A percentile compares a stretch with the other conserved stretches of the same genome.
Conservation (phyloP, 2,329 filamentous ascomycete species). For the Septoria petroselini region DNA sequence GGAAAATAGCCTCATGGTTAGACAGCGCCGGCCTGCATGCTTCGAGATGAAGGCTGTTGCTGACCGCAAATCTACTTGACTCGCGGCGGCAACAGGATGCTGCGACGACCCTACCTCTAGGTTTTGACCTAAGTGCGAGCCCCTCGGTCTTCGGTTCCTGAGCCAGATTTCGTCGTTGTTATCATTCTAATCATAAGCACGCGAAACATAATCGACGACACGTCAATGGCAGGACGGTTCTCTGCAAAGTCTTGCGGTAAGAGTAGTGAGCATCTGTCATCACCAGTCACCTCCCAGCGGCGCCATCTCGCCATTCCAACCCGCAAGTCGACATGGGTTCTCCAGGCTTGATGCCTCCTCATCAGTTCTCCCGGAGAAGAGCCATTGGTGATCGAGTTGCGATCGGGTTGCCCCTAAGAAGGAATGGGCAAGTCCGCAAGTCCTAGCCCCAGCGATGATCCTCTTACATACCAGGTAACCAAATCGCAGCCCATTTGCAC, state of each 20-base stretch:
- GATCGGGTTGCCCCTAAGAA: background rate
- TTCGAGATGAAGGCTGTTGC: too few relatives aligned
- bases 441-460: constrained; percentile 5
- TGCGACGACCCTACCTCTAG: too few relatives aligned
- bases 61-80: too few relatives aligned
- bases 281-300: background rate
- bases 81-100: too few relatives aligned
- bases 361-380: background rate
- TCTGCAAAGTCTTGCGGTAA: background rate
- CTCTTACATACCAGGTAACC: background rate
- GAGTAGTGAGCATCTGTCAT: background rate
- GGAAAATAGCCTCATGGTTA: too few relatives aligned
- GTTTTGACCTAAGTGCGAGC: too few relatives aligned
- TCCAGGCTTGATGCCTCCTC: constrained; percentile 7
- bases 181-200: too few relatives aligned
- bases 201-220: background rate
- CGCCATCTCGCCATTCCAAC: background rate
- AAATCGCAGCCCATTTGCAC: background rate
- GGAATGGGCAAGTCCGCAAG: background rate
- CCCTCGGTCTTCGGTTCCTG: too few relatives aligned
- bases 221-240: background rate
- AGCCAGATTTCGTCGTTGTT: too few relatives aligned
- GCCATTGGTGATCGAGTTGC: constrained; percentile 3
- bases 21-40: too few relatives aligned
- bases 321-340: constrained; percentile 1